Base-by-base conservation (phyloP, 345 rosid genomes). In the Conringia planisiliqua region DNA sequence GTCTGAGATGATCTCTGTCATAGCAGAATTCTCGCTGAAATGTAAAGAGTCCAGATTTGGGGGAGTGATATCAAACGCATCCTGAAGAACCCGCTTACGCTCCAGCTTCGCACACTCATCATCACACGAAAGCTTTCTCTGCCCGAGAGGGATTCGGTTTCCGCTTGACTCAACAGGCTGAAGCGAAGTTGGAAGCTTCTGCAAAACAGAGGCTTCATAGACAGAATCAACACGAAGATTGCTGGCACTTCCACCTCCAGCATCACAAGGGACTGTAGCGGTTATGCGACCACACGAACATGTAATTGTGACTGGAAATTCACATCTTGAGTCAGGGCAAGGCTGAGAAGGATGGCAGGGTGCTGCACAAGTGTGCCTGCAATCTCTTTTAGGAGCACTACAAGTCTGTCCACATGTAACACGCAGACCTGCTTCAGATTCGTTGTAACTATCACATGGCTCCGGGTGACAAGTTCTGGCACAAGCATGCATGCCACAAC, bases 401-500 rank as follows among this genome's bases (percentile, higher is more conserved):
- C 99, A 95, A 26, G 79, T 83, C 86, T 95, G 97, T 77, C 97
- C 96, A 80, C 99, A 95, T 42, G 99, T 89, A 65, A 85, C 81
- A 78, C 76, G 87, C 18, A 36, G 30, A 59, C 81, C 82, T 55
- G 82, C 63, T 78, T 83, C 90, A 64, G 78, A 56, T 36, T 75
- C 79, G 36, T 35, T 33, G 58, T 30, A 68, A 58, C 71, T 46
- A 70, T 92, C 98, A 81, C 99, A 92, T 38, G 98, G 93, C 7
- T 83, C 71, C 2, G 85, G 75, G 80, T 90, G 99, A 79, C 98
- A 95, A 22, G 86, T 86, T 80, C 92, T 86, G 46, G 83, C 90
- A 81, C 98, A 95, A 26, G 97, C 98, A 84, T 95, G 98, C 72
- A 92, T 80, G 42, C 99, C 99, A 84, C 97, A 95, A 68, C 84